A percentile compares a stretch with the other conserved stretches of the same genome.
Conservation (phyloP, 2,329 filamentous ascomycete genomes). For the Hymenoscyphus infarciens region DNA sequence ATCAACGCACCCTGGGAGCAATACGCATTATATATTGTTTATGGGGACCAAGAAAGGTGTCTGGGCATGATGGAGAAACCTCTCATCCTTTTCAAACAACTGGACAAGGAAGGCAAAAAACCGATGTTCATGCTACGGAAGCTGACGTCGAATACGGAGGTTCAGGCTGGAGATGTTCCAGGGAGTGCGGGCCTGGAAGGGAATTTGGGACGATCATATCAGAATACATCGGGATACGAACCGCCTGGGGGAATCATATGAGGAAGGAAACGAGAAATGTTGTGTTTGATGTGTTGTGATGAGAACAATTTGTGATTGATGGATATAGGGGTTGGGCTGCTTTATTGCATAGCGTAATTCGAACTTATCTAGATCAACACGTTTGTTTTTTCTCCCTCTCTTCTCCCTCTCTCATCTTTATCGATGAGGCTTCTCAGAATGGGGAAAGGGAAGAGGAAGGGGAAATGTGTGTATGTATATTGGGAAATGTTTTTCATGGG, state of each 20-base stretch:
- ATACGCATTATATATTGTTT: constrained; percentile 96
- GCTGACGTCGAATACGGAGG: constrained; percentile 35
- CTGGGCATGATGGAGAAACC: constrained; percentile 89
- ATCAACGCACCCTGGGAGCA: constrained; percentile 98
- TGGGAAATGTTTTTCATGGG: constrained; percentile 1
- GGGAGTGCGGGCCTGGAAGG: constrained; percentile 31
- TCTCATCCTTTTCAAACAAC: constrained; percentile 91
- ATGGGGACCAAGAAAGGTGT: constrained; percentile 96
- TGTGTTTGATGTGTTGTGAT: constrained; percentile 8
- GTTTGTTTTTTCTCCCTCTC: constrained; percentile 7
- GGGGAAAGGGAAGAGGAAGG: neutral
- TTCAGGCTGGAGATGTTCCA: constrained; percentile 43
- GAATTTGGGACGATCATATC: constrained; percentile 19
- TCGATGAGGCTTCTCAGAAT: neutral
- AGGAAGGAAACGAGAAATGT: constrained; percentile 2
- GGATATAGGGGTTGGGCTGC: constrained; percentile 13
- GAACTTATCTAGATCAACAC: constrained; percentile 11
- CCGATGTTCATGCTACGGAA: constrained; percentile 96
- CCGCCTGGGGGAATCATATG: constrained; percentile 36
- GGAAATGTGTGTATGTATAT: constrained; percentile 8
- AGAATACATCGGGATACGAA: constrained; percentile 25
- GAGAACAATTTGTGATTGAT: constrained; percentile 10
- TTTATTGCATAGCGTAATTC: constrained; percentile 22
- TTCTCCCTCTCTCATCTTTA: neutral
- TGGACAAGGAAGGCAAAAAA: constrained; percentile 95